phyloP scores from a whole-genome alignment of 78 protist species.

The Andalucia godoyi region DNA sequence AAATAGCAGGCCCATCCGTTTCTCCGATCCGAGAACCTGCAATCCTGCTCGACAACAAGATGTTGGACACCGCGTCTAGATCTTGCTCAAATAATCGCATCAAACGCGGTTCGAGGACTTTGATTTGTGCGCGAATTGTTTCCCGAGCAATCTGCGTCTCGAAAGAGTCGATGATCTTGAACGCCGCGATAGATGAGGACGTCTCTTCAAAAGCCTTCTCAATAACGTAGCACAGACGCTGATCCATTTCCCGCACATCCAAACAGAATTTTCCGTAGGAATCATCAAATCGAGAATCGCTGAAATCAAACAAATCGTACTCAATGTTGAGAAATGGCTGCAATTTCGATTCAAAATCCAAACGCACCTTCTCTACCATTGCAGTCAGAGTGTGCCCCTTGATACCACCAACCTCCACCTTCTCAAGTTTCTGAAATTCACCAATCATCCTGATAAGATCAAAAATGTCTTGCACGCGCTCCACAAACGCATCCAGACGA shows the following conservation, averaged over 20 bases:
- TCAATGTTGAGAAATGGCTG: not conserved
- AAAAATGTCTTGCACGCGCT: conserved; percentile 28
- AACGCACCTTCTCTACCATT: not conserved
- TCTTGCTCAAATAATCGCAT: too few species aligned
- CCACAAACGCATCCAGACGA: conserved; percentile 31
- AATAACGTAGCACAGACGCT: not conserved
- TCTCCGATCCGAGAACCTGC: too few species aligned
- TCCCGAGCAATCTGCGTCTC: conserved; percentile 1
- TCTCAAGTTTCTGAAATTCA: conserved; percentile 27
- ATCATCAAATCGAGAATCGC: not conserved
- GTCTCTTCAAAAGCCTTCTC: not conserved
- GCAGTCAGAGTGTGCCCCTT: conserved; percentile 14
- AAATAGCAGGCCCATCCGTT: too few species aligned
- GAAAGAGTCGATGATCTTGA: conserved; percentile 19
- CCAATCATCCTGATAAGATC: conserved; percentile 7
- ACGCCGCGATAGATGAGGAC: not conserved
- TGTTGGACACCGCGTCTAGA: too few species aligned
- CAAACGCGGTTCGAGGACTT: not conserved
- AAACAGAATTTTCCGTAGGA: not conserved
- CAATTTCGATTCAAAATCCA: not conserved
- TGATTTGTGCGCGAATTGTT: not conserved
- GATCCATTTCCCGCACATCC: not conserved
- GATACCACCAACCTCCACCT: conserved; percentile 49
- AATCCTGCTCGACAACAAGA: too few species aligned
- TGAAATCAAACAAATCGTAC: not conserved